Base-by-base conservation (phyloP, 352 stramenopile species). In the Pythium myriotylum region DNA sequence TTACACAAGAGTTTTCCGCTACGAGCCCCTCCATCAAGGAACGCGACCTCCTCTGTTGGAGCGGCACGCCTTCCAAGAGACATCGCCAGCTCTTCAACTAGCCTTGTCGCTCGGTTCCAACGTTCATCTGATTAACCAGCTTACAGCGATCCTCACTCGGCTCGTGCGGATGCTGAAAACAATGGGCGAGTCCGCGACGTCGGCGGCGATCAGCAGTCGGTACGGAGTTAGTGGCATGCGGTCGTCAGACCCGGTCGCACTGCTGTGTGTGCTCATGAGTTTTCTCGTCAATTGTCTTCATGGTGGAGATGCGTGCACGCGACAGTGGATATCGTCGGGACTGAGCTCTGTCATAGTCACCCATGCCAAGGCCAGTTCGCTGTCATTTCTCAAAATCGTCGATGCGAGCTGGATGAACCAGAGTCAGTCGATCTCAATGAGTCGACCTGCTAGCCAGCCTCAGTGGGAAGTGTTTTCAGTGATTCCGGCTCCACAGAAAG, bases 211-310 rank as follows among this genome's bases (percentile, higher is more conserved):
- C 48, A 64, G 33, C 45, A 54, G 26, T 35, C 60, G 60, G 13
- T 59, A 62, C 39, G 24, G 52, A 14, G 49, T n/a, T 6, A 48
- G 43, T 16, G 10, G 53, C 39, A 32, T 29, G 20, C 51, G 60
- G 5, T 35, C 26, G 12, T 20, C 47, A 1, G 48, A 55, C 16
- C 54, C 41, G 2, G 51, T 59, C 13, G 45, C 41, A 5, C 35
- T 67, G 14, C 37, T 72, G 45, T 58, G 27, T 19, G 58, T 64
- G 17, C 33, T 43, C 4, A 6, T 67, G 2, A 41, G 71, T 17
- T 74, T 65, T 37, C 54, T 86, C 1, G 67, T 77, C 16, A 83
- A 86, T 52, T 73, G 62, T 45, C 50, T 86, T 14, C 54, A 83
- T 45, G 63, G 62, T 4, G 73, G 76, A 39, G 72, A 86, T 27